Conservation (phyloP, 106 monocot genomes). For the Hemerocallis citrina region DNA sequence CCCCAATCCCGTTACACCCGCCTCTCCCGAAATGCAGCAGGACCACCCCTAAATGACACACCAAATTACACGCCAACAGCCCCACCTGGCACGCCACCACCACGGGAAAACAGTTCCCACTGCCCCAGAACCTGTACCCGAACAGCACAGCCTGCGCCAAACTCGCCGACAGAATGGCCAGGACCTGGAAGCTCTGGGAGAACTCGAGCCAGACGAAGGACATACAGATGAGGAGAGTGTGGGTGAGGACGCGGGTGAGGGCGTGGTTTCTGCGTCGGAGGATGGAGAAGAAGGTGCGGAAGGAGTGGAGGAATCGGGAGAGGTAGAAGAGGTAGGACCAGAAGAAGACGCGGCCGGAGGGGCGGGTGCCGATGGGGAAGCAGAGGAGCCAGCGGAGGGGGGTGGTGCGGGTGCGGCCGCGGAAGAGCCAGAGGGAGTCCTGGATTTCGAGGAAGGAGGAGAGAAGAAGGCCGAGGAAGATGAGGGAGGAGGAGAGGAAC, state of each 20-base stretch:
- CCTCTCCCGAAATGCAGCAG: constrained; percentile 64
- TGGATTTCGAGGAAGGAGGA: constrained; percentile 74
- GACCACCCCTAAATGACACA: constrained; percentile 64
- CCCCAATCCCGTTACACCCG: constrained; percentile 86
- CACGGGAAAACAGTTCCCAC: constrained; percentile 23
- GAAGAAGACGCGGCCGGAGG: constrained; percentile 90
- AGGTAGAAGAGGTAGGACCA: constrained; percentile 93
- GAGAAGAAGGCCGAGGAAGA: constrained; percentile 72
- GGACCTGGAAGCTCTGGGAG: constrained; percentile 92
- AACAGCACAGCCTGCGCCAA: constrained; percentile 62
- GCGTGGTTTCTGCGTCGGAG: constrained; percentile 31
- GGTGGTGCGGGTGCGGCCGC: constrained; percentile 45
- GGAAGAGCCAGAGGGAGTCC: constrained; percentile 55
- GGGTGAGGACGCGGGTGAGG: constrained; percentile 31
- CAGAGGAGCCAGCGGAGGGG: constrained; percentile 89
- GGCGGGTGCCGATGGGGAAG: constrained; percentile 84
- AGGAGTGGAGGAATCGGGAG: constrained; percentile 71
- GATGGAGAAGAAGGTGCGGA: constrained; percentile 69
- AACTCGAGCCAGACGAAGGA: constrained; percentile 98
- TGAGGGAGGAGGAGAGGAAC: constrained; percentile 47
- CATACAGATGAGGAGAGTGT: constrained; percentile 55
- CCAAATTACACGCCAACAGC: constrained; percentile 52
- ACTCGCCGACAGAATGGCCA: constrained; percentile 64
- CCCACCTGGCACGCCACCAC: constrained; percentile 58
- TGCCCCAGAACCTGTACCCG: constrained; percentile 76